Evolutionary conservation across 2,329 filamentous ascomycete genomes (phyloP).

Genomic region (Penicillium verrucosum): DNA sequence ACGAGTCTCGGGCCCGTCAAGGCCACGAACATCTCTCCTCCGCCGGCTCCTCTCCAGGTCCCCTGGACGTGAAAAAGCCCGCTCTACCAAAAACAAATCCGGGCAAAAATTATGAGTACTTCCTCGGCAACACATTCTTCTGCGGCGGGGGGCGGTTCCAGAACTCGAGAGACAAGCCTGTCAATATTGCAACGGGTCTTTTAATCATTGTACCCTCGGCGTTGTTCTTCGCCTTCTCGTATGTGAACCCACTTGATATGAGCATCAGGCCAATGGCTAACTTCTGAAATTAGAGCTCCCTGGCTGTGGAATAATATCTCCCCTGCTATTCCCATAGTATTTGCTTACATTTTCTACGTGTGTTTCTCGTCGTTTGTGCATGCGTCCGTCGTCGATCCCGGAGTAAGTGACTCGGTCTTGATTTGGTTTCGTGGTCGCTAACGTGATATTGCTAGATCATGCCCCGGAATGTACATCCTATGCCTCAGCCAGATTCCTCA

Average conservation of each 20-base stretch:
- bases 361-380: slow-evolving; percentile 92
- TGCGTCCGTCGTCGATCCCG: slow-evolving; percentile 87
- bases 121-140: slow-evolving; percentile 89
- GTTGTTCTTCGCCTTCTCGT: slow-evolving; percentile 79
- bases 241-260: slow-evolving; percentile 15
- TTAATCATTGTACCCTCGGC: slow-evolving; percentile 73
- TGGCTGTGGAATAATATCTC: slow-evolving; percentile 85
- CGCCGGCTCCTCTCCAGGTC: slow-evolving; percentile 68
- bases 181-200: slow-evolving; percentile 82
- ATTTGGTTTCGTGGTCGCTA: slow-evolving; percentile 2
- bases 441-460: slow-evolving; percentile 64
- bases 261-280: slow-evolving; percentile 23
- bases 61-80: slow-evolving; percentile 50
- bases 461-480: slow-evolving; percentile 84
- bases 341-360: slow-evolving; percentile 86
- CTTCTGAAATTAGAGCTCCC: slow-evolving; percentile 49
- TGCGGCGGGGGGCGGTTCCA: slow-evolving; percentile 81
- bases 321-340: slow-evolving; percentile 82
- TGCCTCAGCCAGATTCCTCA: slow-evolving; percentile 70
- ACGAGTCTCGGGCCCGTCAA: slow-evolving; percentile 68
- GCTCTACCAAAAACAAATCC: slow-evolving; percentile 39
- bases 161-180: slow-evolving; percentile 79
- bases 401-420: slow-evolving; percentile 58
- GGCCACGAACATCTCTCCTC: slow-evolving; percentile 84
- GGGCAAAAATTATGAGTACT: slow-evolving; percentile 85